Conservation (phyloP, 2,329 filamentous ascomycete genomes). For the Botrytis pseudocinerea region DNA sequence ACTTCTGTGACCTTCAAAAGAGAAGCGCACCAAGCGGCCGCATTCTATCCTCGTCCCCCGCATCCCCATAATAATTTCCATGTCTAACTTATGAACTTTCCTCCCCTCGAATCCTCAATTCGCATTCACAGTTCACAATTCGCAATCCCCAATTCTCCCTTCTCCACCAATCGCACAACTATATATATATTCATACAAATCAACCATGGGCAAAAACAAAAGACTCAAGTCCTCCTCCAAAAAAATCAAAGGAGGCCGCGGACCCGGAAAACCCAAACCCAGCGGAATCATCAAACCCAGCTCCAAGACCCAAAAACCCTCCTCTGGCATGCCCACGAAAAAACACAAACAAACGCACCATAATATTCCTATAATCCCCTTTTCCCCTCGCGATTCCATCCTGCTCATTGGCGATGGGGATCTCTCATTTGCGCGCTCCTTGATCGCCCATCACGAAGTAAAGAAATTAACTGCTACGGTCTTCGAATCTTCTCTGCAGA, state of each 20-base stretch:
- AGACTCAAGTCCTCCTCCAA: constrained; percentile 7
- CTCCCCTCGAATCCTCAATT: neutral
- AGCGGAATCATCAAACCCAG: neutral
- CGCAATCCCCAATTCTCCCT: neutral
- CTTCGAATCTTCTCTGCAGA: constrained; percentile 55
- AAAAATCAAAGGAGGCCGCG: constrained; percentile 10
- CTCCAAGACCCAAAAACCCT: neutral
- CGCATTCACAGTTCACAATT: neutral
- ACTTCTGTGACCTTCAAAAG: constrained; percentile 35
- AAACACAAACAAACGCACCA: constrained; percentile 33
- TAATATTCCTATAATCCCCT: constrained; percentile 62
- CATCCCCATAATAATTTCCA: neutral
- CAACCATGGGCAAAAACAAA: constrained; percentile 8
- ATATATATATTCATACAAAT: neutral
- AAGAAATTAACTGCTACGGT: constrained; percentile 68
- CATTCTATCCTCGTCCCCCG: neutral
- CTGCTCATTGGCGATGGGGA: constrained; percentile 80
- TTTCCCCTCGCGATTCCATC: constrained; percentile 64
- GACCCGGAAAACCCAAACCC: neutral
- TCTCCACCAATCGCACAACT: neutral
- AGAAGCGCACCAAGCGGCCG: constrained; percentile 41
- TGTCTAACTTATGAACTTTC: neutral
- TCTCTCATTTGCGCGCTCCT: constrained; percentile 71
- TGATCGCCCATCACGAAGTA: constrained; percentile 66
- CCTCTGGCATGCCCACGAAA: neutral